phyloP scores from a whole-genome alignment of 2,329 filamentous ascomycete genomes.

The Rhexocercosporidium sp. region DNA sequence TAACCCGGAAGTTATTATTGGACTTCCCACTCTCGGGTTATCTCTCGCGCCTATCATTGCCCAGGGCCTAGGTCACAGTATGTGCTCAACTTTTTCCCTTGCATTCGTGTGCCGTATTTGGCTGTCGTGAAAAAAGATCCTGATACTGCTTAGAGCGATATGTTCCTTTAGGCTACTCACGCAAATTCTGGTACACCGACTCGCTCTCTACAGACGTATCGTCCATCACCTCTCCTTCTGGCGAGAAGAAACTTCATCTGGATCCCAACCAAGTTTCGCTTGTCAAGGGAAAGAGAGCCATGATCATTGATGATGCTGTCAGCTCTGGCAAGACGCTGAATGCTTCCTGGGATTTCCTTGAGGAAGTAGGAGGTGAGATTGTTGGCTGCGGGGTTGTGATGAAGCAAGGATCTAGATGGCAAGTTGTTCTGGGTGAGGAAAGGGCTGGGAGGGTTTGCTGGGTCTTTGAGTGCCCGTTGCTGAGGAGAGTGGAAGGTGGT shows the following conservation, averaged over 20 bases:
- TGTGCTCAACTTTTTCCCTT: conserved; percentile 7
- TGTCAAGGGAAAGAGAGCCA: conserved; percentile 27
- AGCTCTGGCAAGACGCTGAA: conserved; percentile 37
- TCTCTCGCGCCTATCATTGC: conserved; percentile 34
- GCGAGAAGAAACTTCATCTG: conserved; percentile 34
- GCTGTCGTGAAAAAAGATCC: neutral
- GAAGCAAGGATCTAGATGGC: conserved; percentile 38
- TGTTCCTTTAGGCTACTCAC: conserved; percentile 38
- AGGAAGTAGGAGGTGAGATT: conserved; percentile 27
- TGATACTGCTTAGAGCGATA: conserved; percentile 29
- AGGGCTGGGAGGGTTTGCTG: conserved; percentile 27
- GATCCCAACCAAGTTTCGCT: conserved; percentile 36
- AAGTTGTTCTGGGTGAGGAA: conserved; percentile 25
- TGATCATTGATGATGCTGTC: conserved; percentile 40
- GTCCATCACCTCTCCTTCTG: conserved; percentile 37
- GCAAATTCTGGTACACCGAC: conserved; percentile 40
- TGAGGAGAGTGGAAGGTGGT: conserved; percentile 33
- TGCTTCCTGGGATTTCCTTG: conserved; percentile 39
- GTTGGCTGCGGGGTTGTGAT: conserved; percentile 36
- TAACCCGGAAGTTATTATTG: conserved; percentile 35
- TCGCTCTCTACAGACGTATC: conserved; percentile 33
- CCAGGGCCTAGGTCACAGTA: conserved; percentile 31
- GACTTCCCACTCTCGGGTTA: conserved; percentile 37
- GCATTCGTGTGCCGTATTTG: neutral
- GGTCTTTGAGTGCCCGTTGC: conserved; percentile 37